Evolutionary conservation across 352 stramenopile species (phyloP), one percentile per base, ranked within the genome.

Genomic region (Phytophthora pluvialis): DNA sequence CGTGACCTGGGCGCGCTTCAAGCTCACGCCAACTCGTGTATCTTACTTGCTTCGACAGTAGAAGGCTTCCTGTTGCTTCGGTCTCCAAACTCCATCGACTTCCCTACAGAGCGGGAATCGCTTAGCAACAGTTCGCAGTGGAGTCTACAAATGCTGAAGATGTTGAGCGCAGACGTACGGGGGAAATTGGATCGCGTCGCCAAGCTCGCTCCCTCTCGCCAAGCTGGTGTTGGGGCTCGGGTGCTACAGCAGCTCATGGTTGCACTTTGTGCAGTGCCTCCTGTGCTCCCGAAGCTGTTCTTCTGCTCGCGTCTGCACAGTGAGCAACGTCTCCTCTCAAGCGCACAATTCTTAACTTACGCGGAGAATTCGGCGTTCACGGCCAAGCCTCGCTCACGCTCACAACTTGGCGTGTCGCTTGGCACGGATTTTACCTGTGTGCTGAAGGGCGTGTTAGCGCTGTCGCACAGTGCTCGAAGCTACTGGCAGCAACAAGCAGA

Each of bases 391-490:
- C 70, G 78, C 16, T 54, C 76, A 36, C 76, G 74, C 3, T 83
- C 78, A 4, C 78, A 86, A 53, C 67, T 88, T 33, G 78, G 78
- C 1, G 78, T 88, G 0, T 62, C 78, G 9, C 58, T 82, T 3
- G 78, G 78, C 2, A 83, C 78, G 0, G 78, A 85, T 44, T 85
- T 88, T 45, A 78, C 70, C 1, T 82, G 73, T 48, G 55, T 81
- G 7, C 55, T 88, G 26, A 80, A 85, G 33, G 74, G 78, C 42
- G 72, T 67, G 26, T 13, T 77, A 18, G 68, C 60, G 0, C 21
- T 83, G 21, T 60, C 61, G 15, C 25, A 33, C 18, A 54, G 40
- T 4, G 49, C 56, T 13, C 49, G 35, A 45, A 38, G 1, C 15
- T 71, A 75, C 42, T 80, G 72, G 65, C 39, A 21, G 35, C 33